Evolutionary conservation across 2,329 filamentous ascomycete genomes (phyloP).

Genomic region (Penicillium hesseltinei): DNA sequence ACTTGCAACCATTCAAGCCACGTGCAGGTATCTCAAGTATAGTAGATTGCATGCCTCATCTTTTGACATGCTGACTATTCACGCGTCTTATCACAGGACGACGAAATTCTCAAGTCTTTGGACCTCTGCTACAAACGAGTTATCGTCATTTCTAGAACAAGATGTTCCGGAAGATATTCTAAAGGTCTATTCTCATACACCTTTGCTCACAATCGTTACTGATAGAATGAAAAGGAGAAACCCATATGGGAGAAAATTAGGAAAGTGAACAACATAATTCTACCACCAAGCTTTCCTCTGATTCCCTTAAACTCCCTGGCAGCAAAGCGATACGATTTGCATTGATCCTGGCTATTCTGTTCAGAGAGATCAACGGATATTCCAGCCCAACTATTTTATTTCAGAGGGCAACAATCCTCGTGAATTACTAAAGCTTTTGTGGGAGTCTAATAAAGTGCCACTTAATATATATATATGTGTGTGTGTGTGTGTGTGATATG

Average conservation of each 20-base stretch:
- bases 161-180: background rate
- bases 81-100: background rate
- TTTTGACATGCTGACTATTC: no score
- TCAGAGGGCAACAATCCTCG: background rate
- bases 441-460: background rate
- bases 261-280: no score
- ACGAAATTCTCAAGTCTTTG: slow-evolving; percentile 5
- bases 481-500: background rate
- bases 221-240: no score
- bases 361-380: slow-evolving; percentile 9
- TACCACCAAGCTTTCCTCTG: no score
- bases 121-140: slow-evolving; percentile 7
- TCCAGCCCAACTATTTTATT: slow-evolving; percentile 4
- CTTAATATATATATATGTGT: background rate
- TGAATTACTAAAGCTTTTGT: background rate
- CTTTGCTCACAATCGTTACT: no score
- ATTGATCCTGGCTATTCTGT: slow-evolving; percentile 9
- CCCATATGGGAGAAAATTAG: no score
- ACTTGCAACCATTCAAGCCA: no score
- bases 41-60: no score
- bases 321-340: slow-evolving; percentile 5
- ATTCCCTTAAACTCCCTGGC: no score
- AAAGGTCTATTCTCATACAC: no score
- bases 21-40: no score
- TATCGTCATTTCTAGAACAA: slow-evolving; percentile 4